Conservation (phyloP, 2,329 filamentous ascomycete genomes). For the Fusarium begoniae region DNA sequence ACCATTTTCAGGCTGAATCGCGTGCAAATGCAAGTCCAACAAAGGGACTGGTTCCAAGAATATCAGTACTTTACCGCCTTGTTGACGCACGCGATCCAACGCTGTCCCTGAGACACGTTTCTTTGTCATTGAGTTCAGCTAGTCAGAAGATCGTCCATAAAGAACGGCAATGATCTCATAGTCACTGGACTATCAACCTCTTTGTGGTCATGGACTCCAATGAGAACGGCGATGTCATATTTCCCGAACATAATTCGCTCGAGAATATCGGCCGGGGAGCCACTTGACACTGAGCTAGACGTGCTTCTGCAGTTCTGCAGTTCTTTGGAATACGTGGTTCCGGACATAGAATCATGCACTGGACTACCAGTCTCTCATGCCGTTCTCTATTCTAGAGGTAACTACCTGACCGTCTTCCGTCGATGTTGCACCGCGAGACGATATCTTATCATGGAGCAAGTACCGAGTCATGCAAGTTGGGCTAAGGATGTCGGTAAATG, state of each 20-base stretch:
- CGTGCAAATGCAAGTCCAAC: not conserved
- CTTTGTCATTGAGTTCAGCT: constrained; percentile 10
- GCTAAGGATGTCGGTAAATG: constrained; percentile 15
- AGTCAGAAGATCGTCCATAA: not conserved
- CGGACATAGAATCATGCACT: not conserved
- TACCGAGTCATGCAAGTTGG: constrained; percentile 21
- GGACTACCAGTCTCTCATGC: not conserved
- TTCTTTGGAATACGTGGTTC: not conserved
- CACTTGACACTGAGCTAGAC: not conserved
- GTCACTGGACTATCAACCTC: not conserved
- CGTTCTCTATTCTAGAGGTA: not conserved
- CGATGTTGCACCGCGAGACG: not conserved
- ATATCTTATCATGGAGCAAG: constrained; percentile 30
- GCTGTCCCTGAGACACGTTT: not conserved
- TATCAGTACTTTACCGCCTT: not conserved
- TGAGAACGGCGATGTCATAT: not conserved
- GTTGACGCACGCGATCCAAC: not conserved
- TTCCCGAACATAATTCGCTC: not conserved
- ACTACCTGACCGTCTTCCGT: not conserved
- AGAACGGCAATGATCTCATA: not conserved
- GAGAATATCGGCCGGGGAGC: not conserved
- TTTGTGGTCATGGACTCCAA: not conserved
- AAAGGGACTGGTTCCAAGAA: not conserved
- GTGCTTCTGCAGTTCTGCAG: not conserved
- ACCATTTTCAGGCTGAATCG: not conserved